Conservation (phyloP, 148 eudicot species). For the Fagopyrum esculentum region DNA sequence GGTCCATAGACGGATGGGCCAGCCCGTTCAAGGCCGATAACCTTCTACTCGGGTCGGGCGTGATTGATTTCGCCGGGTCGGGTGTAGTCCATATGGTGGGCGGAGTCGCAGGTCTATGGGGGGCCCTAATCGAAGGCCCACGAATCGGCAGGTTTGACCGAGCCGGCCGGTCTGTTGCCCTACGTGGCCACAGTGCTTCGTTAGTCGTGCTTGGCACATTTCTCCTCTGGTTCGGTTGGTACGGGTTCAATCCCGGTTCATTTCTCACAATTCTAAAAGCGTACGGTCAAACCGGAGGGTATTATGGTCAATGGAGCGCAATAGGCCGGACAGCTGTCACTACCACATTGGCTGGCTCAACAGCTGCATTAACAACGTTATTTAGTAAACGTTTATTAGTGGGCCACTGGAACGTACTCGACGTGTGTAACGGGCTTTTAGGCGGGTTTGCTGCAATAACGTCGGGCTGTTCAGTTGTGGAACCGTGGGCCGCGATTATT, state of each 20-base stretch:
- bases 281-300: conserved; percentile 25
- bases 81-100: conserved; percentile 59
- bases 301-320: conserved; percentile 60
- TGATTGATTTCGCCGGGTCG: conserved; percentile 47
- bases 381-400: conserved; percentile 41
- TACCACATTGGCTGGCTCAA: conserved; percentile 49
- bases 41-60: conserved; percentile 37
- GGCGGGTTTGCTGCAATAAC: conserved; percentile 62
- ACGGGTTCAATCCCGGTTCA: conserved; percentile 60
- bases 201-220: conserved; percentile 50
- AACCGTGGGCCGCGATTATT: conserved; percentile 53
- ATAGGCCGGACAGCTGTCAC: conserved; percentile 59
- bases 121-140: conserved; percentile 42
- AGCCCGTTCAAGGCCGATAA: conserved; percentile 21
- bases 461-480: conserved; percentile 53
- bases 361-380: conserved; percentile 51
- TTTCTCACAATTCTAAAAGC: conserved; percentile 36
- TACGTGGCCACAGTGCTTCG: conserved; percentile 44
- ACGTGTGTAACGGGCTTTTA: conserved; percentile 55
- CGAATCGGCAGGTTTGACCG: conserved; percentile 34
- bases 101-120: conserved; percentile 49
- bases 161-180: conserved; percentile 27
- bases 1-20: conserved; percentile 47
- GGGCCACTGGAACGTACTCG: conserved; percentile 56
- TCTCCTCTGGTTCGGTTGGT: conserved; percentile 54